Base-by-base conservation (phyloP, 768 basidiomycete genomes). In the Cystofilobasidium capitatum region DNA sequence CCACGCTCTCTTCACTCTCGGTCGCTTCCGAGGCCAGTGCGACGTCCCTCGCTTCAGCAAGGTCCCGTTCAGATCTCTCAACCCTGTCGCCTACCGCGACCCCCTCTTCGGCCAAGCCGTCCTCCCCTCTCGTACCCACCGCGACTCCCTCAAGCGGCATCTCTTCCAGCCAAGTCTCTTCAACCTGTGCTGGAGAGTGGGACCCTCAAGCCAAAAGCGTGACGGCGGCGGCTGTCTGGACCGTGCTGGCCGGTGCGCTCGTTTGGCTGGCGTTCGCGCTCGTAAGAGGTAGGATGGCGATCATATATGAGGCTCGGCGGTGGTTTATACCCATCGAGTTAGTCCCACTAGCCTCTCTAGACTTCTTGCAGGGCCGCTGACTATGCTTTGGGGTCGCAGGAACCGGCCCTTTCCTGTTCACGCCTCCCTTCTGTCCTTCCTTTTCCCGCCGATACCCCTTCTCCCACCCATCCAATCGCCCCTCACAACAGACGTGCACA, bases 151-250 rank as follows among this genome's bases (percentile, higher is more conserved):
- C n/a, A n/a, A n/a, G n/a, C n/a, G n/a, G n/a, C n/a, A n/a, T n/a
- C n/a, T n/a, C n/a, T n/a, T n/a, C n/a, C n/a, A n/a, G n/a, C n/a
- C n/a, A n/a, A n/a, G n/a, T n/a, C n/a, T n/a, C n/a, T n/a, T n/a
- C 64, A n/a, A 55, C 54, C 54, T 57, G 64, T 22, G 51, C 64
- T 22, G 64, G 64, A 22, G 54, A 45, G 16, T 65, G 64, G 64
- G 64, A 62, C 49, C 13, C 26, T 8, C 64, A 65, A 24, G 51
- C 64, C 1, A 58, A 57, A 39, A 49, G 31, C 6, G 54, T 42
- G 16, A 40, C 51, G 16, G 51, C 54, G 12, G 42, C 64, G 14
- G 51, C 64, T 7, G 57, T 57, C 5, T 65, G 54, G 54, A 40
- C 40, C 29, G 12, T 31, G 20, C 17, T 62, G 14, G 49, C 35